Conservation (phyloP, 495 filamentous ascomycete species). For the Copromyces sp. region DNA sequence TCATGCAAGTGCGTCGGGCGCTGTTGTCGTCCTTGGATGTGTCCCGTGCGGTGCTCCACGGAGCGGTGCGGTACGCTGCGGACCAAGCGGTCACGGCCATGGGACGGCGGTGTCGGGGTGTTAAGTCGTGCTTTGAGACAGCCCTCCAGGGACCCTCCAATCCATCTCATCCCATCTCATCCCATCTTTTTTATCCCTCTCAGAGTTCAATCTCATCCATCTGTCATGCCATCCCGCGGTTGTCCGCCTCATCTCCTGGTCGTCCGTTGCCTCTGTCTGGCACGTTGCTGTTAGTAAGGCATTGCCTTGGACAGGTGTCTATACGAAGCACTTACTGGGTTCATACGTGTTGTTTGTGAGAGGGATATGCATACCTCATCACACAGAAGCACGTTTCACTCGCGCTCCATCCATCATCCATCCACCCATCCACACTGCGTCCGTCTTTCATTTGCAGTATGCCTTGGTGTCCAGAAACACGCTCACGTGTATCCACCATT, state of each 20-base stretch:
- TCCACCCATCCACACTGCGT: background rate
- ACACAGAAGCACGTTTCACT: background rate
- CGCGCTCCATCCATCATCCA: background rate
- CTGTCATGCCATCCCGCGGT: background rate
- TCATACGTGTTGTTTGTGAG: background rate
- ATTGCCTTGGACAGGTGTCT: slow-evolving; percentile 15
- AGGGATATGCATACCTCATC: background rate
- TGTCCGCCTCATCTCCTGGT: background rate
- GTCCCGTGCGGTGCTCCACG: slow-evolving; percentile 1
- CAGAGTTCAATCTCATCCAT: background rate
- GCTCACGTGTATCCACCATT: background rate
- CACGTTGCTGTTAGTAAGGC: background rate
- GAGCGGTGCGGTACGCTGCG: background rate
- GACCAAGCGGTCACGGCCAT: background rate
- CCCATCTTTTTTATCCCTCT: background rate
- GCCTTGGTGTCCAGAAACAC: background rate
- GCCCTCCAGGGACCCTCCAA: background rate
- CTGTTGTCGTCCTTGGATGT: slow-evolving; percentile 1
- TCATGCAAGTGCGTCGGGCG: slow-evolving; percentile 1
- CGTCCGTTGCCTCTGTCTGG: background rate
- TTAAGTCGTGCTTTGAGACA: background rate
- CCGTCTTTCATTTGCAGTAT: background rate
- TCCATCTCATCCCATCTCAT: background rate
- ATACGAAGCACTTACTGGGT: slow-evolving; percentile 2
- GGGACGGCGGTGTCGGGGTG: background rate